Evolutionary conservation across 2,329 filamentous ascomycete genomes (phyloP).

Genomic region (Cytospora piceae): DNA sequence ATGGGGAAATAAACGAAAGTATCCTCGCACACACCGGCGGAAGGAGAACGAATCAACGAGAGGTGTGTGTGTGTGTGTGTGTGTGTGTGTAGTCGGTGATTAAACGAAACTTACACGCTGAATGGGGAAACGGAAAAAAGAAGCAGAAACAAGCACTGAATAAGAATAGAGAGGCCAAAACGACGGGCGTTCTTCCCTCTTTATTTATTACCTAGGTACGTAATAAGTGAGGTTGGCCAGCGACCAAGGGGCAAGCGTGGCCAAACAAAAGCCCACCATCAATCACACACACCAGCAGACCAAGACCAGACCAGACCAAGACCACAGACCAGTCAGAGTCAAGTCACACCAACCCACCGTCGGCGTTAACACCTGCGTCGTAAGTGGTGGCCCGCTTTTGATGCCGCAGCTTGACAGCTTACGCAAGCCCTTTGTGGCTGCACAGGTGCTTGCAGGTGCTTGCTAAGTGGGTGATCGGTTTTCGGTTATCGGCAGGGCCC

Average conservation of each 20-base stretch:
- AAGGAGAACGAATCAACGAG: constrained; percentile 1
- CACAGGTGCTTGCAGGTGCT: not conserved
- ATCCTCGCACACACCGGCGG: not conserved
- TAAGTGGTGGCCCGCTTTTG: constrained; percentile 17
- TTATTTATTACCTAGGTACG: not conserved
- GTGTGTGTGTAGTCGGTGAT: no score
- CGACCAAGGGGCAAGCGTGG: not conserved
- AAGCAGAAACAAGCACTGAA: not conserved
- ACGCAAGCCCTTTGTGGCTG: constrained; percentile 13
- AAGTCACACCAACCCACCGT: constrained; percentile 1
- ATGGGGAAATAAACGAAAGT: constrained; percentile 2
- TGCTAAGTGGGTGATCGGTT: constrained; percentile 11
- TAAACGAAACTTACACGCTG: not conserved
- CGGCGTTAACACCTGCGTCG: not conserved
- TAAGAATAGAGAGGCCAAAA: not conserved
- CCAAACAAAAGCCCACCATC: not conserved
- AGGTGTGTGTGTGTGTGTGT: no score
- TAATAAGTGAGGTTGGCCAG: not conserved
- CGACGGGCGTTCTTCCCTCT: not conserved
- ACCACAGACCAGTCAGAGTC: no score
- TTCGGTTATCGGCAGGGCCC: not conserved
- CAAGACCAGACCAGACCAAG: not conserved
- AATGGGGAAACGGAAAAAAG: not conserved
- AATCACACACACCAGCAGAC: no score
- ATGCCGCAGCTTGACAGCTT: constrained; percentile 22